These are phyloP conservation scores for Nadsonia commutata DNA, from an alignment of 1,139 yeast species.

Conservation along the genomic window DNA sequence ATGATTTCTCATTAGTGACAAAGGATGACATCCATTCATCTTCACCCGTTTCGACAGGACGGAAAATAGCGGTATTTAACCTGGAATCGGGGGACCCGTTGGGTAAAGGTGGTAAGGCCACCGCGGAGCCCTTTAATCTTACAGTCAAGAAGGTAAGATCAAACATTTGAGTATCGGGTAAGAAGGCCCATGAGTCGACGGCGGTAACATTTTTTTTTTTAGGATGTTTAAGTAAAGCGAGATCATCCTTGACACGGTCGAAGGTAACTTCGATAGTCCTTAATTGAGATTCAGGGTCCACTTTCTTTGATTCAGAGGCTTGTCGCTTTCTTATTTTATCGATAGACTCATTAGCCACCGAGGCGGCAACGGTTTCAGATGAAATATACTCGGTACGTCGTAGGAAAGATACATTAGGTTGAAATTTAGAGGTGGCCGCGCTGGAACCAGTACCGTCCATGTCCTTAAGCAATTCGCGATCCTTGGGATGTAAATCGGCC, in stretches of 20 bases:
- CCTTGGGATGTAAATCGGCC: conserved; percentile 51
- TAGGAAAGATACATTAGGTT: conserved; percentile 61
- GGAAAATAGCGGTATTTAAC: conserved; percentile 52
- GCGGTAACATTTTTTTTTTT: conserved; percentile 59
- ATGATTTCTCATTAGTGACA: conserved; percentile 30
- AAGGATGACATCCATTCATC: conserved; percentile 80
- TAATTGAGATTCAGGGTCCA: conserved; percentile 52
- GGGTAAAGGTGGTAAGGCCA: conserved; percentile 29
- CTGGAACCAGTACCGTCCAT: conserved; percentile 28
- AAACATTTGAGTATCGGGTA: conserved; percentile 83
- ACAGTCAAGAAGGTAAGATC: conserved; percentile 63
- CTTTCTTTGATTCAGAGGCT: conserved; percentile 11
- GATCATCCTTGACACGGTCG: conserved; percentile 38
- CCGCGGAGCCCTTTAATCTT: conserved; percentile 72
- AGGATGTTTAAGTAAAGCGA: conserved; percentile 51
- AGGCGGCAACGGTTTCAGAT: conserved; percentile 24
- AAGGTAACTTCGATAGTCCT: conserved; percentile 65
- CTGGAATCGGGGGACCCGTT: conserved; percentile 30
- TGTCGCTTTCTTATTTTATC: conserved; percentile 13
- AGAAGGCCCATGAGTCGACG: conserved; percentile 60
- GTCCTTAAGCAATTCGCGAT: conserved; percentile 63
- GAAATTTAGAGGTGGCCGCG: conserved; percentile 34
- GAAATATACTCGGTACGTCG: conserved; percentile 90
- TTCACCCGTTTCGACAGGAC: conserved; percentile 58
- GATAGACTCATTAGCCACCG: conserved; percentile 15